These are phyloP conservation scores for Beauveria sp. DNA, from an alignment of 2,329 filamentous ascomycete species.

Conservation along the genomic window DNA sequence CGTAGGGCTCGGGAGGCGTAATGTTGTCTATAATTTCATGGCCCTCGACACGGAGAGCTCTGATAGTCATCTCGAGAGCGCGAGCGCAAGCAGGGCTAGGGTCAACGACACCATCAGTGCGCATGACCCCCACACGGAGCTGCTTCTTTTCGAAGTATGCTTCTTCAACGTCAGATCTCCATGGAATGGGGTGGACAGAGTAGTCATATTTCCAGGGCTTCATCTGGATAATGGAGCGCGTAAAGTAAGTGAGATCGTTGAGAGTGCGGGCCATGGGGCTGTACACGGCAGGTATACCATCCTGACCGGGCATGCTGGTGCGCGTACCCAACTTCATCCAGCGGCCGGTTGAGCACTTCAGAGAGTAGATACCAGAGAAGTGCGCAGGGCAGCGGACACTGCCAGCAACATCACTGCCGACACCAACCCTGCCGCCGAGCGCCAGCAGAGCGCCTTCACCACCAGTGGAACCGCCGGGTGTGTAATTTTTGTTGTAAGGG, in stretches of 20 bases:
- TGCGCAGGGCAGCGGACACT: conserved; percentile 82
- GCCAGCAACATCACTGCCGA: conserved; percentile 86
- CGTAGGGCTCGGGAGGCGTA: conserved; percentile 62
- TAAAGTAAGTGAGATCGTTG: conserved; percentile 78
- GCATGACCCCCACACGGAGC: conserved; percentile 68
- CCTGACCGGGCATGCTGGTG: conserved; percentile 88
- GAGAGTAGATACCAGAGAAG: conserved; percentile 80
- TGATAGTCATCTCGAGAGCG: conserved; percentile 63
- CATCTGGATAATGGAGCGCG: conserved; percentile 68
- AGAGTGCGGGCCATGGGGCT: conserved; percentile 87
- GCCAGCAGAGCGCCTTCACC: conserved; percentile 79
- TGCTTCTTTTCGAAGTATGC: conserved; percentile 54
- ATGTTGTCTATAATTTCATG: conserved; percentile 63
- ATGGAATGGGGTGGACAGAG: conserved; percentile 75
- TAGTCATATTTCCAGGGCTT: conserved; percentile 86
- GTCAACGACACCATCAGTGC: conserved; percentile 74
- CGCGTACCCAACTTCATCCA: conserved; percentile 81
- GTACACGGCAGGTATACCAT: conserved; percentile 82
- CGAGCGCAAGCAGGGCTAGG: conserved; percentile 77
- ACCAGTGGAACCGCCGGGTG: conserved; percentile 81
- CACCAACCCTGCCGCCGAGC: conserved; percentile 75
- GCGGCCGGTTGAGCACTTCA: conserved; percentile 79
- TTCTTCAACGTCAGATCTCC: conserved; percentile 56
- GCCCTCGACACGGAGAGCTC: conserved; percentile 61
- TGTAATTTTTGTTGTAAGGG: conserved; percentile 76